Evolutionary conservation across 208 protist species (phyloP), one percentile per base, ranked within the genome.

Genomic region (Acanthamoeba culbertsoni): DNA sequence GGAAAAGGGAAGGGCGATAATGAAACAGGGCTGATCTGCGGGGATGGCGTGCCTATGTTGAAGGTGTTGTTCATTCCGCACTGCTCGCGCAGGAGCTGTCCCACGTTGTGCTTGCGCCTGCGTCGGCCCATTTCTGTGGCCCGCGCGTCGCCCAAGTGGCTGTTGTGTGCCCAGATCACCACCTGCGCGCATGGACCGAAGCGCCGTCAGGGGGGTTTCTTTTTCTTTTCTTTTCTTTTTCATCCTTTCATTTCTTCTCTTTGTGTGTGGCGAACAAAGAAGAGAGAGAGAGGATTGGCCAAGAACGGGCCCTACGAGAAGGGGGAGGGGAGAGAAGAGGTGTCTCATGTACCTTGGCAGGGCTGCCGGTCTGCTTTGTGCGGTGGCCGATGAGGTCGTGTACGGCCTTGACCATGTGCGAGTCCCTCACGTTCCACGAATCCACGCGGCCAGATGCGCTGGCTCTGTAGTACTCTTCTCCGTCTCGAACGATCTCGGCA

Each of bases 111-210:
- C 62, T 92, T 73, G 45, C 43, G 63, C 37, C 73, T 51, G 28
- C 40, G 28, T 31, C 73, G n/a, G 43, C 73, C 73, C 73, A 84
- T 84, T n/a, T 53, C 35, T n/a, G 86, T 95, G 20, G 65, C 48
- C 1, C 45, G 57, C 18, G 88, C 86, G 46, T 95, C 89, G 12
- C 93, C 93, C 55, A 93, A 53, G 43, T 95, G 93, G 40, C 51
- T 79, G 89, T 95, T 95, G 33, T 95, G 93, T 59, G 93, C 93
- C 88, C 88, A 95, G 16, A 84, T 84, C 2, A 95, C 43, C 48
- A 95, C 53, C 43, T 55, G n/a, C 62, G n/a, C n/a, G n/a, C n/a
- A n/a, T n/a, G n/a, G n/a, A n/a, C n/a, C n/a, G n/a, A n/a, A n/a
- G n/a, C n/a, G n/a, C n/a, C n/a, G n/a, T n/a, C n/a, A n/a, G n/a